Base-by-base conservation (phyloP, 2,329 filamentous ascomycete genomes). In the Claviceps africana region DNA sequence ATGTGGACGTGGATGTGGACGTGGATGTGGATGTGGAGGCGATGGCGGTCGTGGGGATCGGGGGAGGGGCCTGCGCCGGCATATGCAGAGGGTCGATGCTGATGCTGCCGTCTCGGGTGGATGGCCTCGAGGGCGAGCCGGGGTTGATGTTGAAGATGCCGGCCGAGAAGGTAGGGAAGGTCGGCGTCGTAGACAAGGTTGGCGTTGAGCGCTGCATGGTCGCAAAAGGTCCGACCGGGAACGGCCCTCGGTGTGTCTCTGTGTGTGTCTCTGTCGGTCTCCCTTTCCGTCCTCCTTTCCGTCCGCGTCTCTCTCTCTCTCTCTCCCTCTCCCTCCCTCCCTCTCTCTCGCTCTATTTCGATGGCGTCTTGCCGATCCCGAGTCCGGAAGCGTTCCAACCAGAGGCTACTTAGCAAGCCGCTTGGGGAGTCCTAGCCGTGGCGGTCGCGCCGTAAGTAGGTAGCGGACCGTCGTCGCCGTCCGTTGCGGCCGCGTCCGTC, bases 141-240 rank as follows among this genome's bases (percentile, higher is more conserved):
- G 58, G 46, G 61, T 54, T 35, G 64, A 30, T 31, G 25, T 63
- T 31, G 62, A 58, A 52, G 58, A 57, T 33, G 59, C 56, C 53
- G 59, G 68, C 63, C 58, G 66, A 64, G 56, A 64, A 65, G 42
- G 65, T 62, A 42, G 65, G 64, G 58, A 69, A 67, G 57, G 65
- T 64, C 54, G 65, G 65, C 56, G 64, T 57, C 43, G 63, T 60
- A 46, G 62, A 58, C 47, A 56, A 51, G 49, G 45, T 19, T 28
- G 51, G 39, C 45, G 51, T 55, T 31, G 51, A 50, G 28, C 51
- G 43, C 53, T 54, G 53, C 53, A 54, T 54, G 43, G 19, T 31
- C 48, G 13, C 21, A 21, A 22, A 25, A n/a, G n/a, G 37, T 35
- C 31, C 19, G 33, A 21, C 22, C n/a, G n/a, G 11, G 11, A 47